Conservation (phyloP, 108 stramenopile genomes). For the Fistulifera solaris region DNA sequence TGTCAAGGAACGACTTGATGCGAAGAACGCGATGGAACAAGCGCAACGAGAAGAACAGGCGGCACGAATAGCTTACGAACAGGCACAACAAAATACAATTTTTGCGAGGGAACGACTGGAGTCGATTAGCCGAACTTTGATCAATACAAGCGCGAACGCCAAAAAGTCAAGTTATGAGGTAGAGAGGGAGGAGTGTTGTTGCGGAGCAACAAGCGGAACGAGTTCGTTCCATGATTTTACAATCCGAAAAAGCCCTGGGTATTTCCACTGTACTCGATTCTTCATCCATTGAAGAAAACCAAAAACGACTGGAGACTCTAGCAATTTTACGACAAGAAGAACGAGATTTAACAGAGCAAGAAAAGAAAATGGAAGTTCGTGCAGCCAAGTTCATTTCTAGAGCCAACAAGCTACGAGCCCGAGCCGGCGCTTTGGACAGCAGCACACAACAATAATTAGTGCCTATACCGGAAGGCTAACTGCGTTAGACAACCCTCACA, state of each 20-base stretch:
- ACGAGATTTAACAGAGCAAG: constrained; percentile 17
- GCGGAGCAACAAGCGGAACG: background rate
- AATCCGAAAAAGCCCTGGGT: constrained; percentile 18
- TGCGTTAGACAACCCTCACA: too few relatives aligned
- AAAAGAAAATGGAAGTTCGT: constrained; percentile 17
- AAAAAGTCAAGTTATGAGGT: constrained; percentile 25
- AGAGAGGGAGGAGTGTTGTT: constrained; percentile 9
- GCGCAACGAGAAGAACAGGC: constrained; percentile 17
- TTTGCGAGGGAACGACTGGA: constrained; percentile 12
- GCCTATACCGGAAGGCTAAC: too few relatives aligned
- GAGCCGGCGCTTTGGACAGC: constrained; percentile 21
- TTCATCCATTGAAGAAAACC: background rate
- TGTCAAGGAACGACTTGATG: constrained; percentile 17
- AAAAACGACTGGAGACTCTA: constrained; percentile 14
- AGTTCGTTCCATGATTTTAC: constrained; percentile 10
- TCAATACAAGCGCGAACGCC: constrained; percentile 4
- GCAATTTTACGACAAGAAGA: constrained; percentile 18
- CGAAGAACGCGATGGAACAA: constrained; percentile 15
- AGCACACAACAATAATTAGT: too few relatives aligned
- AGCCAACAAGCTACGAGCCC: constrained; percentile 19
- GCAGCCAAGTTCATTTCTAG: constrained; percentile 16
- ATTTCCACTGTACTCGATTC: background rate
- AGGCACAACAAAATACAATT: constrained; percentile 5
- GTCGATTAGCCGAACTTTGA: too few relatives aligned
- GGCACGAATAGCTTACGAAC: constrained; percentile 11